Evolutionary conservation across 805 yeast genomes (phyloP).

Genomic region (Pichia manshurica): DNA sequence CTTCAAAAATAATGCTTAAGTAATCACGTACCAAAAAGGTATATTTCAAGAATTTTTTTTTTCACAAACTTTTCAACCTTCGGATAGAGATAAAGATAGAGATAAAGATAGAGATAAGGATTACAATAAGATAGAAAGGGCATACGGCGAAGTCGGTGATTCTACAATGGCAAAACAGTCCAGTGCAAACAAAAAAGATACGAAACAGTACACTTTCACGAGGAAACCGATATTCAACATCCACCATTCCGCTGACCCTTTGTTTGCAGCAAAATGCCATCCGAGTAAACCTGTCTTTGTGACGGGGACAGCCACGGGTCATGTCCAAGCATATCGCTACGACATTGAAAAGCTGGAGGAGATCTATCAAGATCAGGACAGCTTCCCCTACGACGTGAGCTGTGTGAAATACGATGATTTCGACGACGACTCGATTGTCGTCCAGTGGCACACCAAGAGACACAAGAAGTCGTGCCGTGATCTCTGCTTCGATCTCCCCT

Average conservation of each 20-base stretch:
- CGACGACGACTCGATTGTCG: constrained; percentile 25
- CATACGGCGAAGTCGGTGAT: too few species aligned
- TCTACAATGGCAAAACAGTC: constrained; percentile 5
- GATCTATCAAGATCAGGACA: constrained; percentile 22
- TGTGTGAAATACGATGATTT: constrained; percentile 25
- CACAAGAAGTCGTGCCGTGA: constrained; percentile 87
- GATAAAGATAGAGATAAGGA: too few species aligned
- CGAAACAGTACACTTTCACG: constrained; percentile 10
- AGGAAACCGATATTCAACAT: constrained; percentile 35
- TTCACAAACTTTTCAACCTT: too few species aligned
- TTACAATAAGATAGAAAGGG: too few species aligned
- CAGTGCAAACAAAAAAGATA: background rate
- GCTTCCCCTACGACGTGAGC: constrained; percentile 27
- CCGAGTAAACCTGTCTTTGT: constrained; percentile 62
- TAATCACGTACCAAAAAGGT: too few species aligned
- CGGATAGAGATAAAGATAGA: too few species aligned
- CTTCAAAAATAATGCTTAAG: too few species aligned
- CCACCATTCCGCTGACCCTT: constrained; percentile 46
- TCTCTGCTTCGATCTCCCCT: constrained; percentile 50
- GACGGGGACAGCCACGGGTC: constrained; percentile 80
- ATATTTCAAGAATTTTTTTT: too few species aligned
- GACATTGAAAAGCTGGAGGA: constrained; percentile 43
- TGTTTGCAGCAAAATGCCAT: constrained; percentile 76
- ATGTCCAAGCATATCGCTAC: constrained; percentile 57
- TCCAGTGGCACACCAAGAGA: constrained; percentile 78